Conservation (phyloP, 768 basidiomycete genomes). For the Pilatotrama ljubarskyi region DNA sequence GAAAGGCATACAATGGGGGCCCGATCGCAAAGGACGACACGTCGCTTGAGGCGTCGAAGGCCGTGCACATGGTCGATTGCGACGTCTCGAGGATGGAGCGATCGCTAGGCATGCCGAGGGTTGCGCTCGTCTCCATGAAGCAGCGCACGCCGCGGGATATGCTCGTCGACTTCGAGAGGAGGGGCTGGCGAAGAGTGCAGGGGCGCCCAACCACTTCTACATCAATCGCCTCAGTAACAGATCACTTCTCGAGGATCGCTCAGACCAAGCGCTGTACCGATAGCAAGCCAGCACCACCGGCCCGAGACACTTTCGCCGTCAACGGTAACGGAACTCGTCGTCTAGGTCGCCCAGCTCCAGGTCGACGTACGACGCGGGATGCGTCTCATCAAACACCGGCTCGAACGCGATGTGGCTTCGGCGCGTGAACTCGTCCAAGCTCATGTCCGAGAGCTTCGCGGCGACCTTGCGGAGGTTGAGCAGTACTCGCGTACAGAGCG, state of each 20-base stretch:
- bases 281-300: not conserved
- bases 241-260: not conserved
- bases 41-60: no score
- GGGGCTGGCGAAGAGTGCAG: no score
- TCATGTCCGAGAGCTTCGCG: not conserved
- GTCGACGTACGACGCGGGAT: not conserved
- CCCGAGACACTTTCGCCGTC: not conserved
- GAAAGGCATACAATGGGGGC: no score
- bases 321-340: not conserved
- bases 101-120: no score
- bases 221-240: no score
- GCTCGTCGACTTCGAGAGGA: no score
- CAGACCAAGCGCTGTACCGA: not conserved
- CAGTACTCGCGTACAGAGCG: constrained; percentile 2
- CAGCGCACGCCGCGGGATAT: no score
- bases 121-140: no score
- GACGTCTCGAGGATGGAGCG: no score
- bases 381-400: not conserved
- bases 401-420: not conserved
- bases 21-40: no score
- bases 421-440: not conserved
- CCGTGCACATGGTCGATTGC: no score
- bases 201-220: no score
- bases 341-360: not conserved
- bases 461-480: constrained; percentile 7